A percentile compares a stretch with the other conserved stretches of the same genome.
Conservation (phyloP, 2,329 filamentous ascomycete genomes). For the Corynespora cassiicola region DNA sequence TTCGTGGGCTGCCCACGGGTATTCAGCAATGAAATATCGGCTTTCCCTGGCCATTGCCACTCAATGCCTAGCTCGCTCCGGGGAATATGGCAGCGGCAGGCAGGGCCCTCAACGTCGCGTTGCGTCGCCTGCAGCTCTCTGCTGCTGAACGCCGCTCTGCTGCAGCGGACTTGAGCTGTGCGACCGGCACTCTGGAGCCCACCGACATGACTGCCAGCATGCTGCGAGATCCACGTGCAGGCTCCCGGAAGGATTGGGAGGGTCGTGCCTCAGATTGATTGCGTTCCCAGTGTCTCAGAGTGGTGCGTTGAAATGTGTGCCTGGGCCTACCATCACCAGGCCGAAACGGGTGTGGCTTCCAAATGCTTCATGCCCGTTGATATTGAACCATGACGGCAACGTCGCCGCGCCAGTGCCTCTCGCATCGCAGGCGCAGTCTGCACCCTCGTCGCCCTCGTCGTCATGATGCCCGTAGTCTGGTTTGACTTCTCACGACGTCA, state of each 20-base stretch:
- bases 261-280: conserved; percentile 20
- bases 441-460: conserved; percentile 15
- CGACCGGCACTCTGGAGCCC: conserved; percentile 4
- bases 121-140: conserved; percentile 8
- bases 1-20: no score
- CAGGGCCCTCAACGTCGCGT: conserved; percentile 1
- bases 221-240: conserved; percentile 12
- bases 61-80: conserved; percentile 3
- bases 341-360: conserved; percentile 6
- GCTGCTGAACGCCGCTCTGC: conserved; percentile 8
- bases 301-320: no score
- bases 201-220: conserved; percentile 5
- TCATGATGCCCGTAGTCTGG: conserved; percentile 15
- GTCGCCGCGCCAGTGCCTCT: conserved; percentile 7
- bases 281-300: no score
- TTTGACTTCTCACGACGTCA: conserved; percentile 31
- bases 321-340: no score
- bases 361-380: conserved; percentile 19
- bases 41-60: conserved; percentile 16
- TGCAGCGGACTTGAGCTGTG: conserved; percentile 11
- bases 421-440: conserved; percentile 7
- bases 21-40: conserved; percentile 23
- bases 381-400: no score
- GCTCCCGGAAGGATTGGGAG: conserved; percentile 13
- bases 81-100: background rate